phyloP scores from a whole-genome alignment of 2,329 filamentous ascomycete species.

The Penicillium brasilianum region DNA sequence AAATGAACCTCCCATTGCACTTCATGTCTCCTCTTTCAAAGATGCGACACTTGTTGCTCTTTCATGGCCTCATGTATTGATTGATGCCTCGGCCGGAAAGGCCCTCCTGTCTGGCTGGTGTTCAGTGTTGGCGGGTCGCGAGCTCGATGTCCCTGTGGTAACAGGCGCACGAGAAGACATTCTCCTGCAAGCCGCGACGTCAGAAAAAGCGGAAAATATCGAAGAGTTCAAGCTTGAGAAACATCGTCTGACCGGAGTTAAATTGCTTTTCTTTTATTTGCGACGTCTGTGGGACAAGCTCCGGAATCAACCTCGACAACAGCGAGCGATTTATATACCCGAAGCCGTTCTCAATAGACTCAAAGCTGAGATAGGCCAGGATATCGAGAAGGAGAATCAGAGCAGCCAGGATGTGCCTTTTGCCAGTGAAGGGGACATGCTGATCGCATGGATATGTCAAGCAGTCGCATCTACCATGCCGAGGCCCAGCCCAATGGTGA shows the following conservation, averaged over 20 bases:
- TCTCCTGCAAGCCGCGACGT: conserved; percentile 5
- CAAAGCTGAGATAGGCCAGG: neutral
- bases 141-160: conserved; percentile 14
- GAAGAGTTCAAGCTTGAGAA: conserved; percentile 15
- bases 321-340: conserved; percentile 13
- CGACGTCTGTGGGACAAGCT: conserved; percentile 20
- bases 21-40: conserved; percentile 21
- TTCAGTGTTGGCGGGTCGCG: conserved; percentile 11
- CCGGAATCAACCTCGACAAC: conserved; percentile 7
- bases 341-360: conserved; percentile 5
- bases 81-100: conserved; percentile 18
- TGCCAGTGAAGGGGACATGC: conserved; percentile 20
- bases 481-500: conserved; percentile 8
- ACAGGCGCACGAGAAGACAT: conserved; percentile 18
- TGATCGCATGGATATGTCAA: conserved; percentile 17
- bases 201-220: neutral
- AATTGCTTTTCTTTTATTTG: conserved; percentile 9
- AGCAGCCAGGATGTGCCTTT: neutral
- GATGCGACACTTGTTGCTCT: conserved; percentile 20
- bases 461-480: conserved; percentile 11
- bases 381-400: neutral
- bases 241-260: conserved; percentile 6
- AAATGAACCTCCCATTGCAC: conserved; percentile 11
- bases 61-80: conserved; percentile 21
- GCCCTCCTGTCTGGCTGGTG: conserved; percentile 20